phyloP scores from a whole-genome alignment of 176 grass and related monocot species.

The Canna indica region DNA sequence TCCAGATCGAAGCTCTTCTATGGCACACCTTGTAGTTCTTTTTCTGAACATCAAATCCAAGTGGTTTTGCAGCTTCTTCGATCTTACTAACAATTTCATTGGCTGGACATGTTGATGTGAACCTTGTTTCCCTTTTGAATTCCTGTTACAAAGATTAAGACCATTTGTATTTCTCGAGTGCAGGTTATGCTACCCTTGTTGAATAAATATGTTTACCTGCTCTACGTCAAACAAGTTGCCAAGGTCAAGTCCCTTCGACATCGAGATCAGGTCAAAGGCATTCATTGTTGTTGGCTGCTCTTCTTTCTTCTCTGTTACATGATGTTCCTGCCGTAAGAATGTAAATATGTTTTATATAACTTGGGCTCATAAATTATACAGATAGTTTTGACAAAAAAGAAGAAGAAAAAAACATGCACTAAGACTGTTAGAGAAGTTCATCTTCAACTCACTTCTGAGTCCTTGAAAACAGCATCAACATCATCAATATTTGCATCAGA shows the following conservation, averaged over 20 bases:
- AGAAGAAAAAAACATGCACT: background rate
- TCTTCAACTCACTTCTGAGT: constrained; percentile 69
- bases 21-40: constrained; percentile 76
- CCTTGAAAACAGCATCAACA: constrained; percentile 84
- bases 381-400: constrained; percentile 5
- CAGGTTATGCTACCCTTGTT: background rate
- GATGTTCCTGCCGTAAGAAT: constrained; percentile 56
- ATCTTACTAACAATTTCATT: constrained; percentile 93
- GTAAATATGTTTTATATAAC: constrained; percentile 7
- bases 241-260: constrained; percentile 79
- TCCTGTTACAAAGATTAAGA: constrained; percentile 33
- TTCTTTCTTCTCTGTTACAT: constrained; percentile 83
- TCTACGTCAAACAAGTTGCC: constrained; percentile 84
- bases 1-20: background rate
- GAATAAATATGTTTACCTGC: constrained; percentile 39
- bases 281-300: constrained; percentile 91
- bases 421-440: background rate
- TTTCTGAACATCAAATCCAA: constrained; percentile 94
- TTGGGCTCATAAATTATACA: background rate
- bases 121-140: constrained; percentile 92
- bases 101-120: constrained; percentile 76
- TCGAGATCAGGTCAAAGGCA: constrained; percentile 97
- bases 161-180: background rate
- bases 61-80: constrained; percentile 90
- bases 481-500: constrained; percentile 72